Evolutionary conservation across 2,329 filamentous ascomycete species (phyloP).

Genomic region (Keithomyces neogunnii): DNA sequence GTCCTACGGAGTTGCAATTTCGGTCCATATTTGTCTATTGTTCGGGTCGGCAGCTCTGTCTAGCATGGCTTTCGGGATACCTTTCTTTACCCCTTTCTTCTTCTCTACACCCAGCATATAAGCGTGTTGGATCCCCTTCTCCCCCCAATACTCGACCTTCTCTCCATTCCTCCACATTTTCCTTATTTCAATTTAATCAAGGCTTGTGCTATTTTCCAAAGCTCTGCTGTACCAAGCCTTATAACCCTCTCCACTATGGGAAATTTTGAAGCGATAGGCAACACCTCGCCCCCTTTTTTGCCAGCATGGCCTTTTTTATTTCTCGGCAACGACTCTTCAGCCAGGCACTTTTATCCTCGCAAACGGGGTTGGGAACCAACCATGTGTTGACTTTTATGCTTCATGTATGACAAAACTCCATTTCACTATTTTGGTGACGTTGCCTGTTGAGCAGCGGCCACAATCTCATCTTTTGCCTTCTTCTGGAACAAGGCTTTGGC

Average conservation of each 20-base stretch:
- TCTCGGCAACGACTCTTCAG: background rate
- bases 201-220: too few species aligned
- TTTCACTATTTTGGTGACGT: background rate
- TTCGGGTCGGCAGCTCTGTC: background rate
- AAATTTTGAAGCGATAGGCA: too few species aligned
- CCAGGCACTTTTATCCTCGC: background rate
- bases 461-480: background rate
- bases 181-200: too few species aligned
- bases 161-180: background rate
- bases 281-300: background rate
- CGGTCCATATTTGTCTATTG: constrained; percentile 9
- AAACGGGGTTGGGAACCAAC: background rate
- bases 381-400: constrained; percentile 1
- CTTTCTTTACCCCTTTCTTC: constrained; percentile 6
- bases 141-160: background rate
- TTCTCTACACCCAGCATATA: constrained; percentile 9
- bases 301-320: background rate
- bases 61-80: constrained; percentile 1
- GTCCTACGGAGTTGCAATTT: constrained; percentile 21
- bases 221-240: too few species aligned
- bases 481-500: background rate
- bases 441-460: background rate
- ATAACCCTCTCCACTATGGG: too few species aligned
- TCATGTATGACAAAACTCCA: constrained; percentile 1
- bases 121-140: constrained; percentile 10